These are phyloP conservation scores for Metahyphopichia silvanorum DNA, from an alignment of 805 yeast genomes.

Conservation along the genomic window DNA sequence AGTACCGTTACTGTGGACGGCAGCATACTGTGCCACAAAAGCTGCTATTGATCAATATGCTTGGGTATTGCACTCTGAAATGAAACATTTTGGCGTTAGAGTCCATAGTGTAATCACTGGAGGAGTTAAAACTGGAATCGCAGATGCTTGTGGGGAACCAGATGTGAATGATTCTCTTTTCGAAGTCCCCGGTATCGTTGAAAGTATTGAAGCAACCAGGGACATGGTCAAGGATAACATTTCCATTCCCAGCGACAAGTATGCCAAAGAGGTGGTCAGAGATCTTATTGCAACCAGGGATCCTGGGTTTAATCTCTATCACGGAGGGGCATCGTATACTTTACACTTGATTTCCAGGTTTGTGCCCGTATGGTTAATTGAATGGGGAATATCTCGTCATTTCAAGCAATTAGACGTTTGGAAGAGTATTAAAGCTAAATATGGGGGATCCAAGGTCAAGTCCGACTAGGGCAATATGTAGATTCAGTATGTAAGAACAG, in stretches of 20 bases:
- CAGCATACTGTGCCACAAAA: conserved; percentile 35
- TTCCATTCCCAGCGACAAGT: conserved; percentile 16
- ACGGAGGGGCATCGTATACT: conserved; percentile 19
- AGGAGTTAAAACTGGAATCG: conserved; percentile 33
- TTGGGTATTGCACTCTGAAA: conserved; percentile 27
- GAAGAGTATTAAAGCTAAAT: neutral
- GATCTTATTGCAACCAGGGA: conserved; percentile 13
- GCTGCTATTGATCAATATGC: conserved; percentile 39
- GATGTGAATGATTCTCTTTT: conserved; percentile 12
- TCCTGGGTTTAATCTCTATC: conserved; percentile 26
- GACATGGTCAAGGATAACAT: conserved; percentile 18
- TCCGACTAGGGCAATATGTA: too few relatives aligned
- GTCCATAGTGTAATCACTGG: conserved; percentile 40
- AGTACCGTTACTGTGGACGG: conserved; percentile 30
- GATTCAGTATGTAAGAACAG: too few relatives aligned
- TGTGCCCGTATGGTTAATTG: conserved; percentile 23
- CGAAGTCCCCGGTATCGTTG: conserved; percentile 19
- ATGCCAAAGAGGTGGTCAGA: conserved; percentile 22
- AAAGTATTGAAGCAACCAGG: conserved; percentile 14
- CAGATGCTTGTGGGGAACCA: conserved; percentile 9
- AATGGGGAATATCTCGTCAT: conserved; percentile 14
- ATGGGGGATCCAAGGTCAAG: too few relatives aligned
- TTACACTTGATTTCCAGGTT: conserved; percentile 14
- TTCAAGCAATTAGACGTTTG: conserved; percentile 25
- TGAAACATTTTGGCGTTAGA: conserved; percentile 35